Percentiles rank a stretch among this genome's conserved stretches.
phyloP scores from a whole-genome alignment of 768 basidiomycete species.

The Boletellus sp. region DNA sequence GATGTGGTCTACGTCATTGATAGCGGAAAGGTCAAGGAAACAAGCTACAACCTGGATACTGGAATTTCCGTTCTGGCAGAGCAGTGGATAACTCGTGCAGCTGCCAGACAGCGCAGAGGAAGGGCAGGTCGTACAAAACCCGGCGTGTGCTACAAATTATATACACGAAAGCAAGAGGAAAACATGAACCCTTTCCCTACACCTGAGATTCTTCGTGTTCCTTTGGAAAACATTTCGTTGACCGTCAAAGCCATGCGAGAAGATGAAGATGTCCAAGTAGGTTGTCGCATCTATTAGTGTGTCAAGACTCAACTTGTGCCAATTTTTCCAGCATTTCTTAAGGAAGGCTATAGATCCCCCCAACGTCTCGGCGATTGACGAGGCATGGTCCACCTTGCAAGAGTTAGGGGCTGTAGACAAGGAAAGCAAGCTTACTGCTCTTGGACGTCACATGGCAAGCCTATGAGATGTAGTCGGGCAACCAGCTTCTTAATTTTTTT shows the following conservation, averaged over 20 bases:
- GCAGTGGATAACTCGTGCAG: constrained; percentile 73
- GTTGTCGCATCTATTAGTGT: constrained; percentile 11
- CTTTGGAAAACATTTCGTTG: constrained; percentile 77
- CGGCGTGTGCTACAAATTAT: constrained; percentile 85
- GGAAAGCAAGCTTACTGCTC: constrained; percentile 64
- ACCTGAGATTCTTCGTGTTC: constrained; percentile 86
- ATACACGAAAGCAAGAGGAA: constrained; percentile 67
- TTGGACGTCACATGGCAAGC: constrained; percentile 75
- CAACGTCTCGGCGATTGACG: constrained; percentile 65
- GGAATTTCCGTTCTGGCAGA: constrained; percentile 77
- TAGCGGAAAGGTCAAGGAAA: constrained; percentile 83
- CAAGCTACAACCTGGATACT: constrained; percentile 61
- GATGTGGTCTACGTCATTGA: constrained; percentile 86
- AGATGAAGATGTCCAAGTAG: constrained; percentile 72
- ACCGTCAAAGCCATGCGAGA: constrained; percentile 78
- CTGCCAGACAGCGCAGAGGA: constrained; percentile 80
- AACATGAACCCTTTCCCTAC: constrained; percentile 69
- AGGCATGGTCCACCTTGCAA: constrained; percentile 67
- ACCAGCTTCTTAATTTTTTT: neutral
- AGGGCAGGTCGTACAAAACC: constrained; percentile 85
- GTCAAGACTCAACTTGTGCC: neutral
- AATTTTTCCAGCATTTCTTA: constrained; percentile 51
- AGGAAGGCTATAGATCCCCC: constrained; percentile 83
- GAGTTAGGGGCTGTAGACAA: constrained; percentile 76
- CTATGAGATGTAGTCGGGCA: neutral